Conservation (phyloP, 2,329 filamentous ascomycete species). For the Metarhizium rileyi region DNA sequence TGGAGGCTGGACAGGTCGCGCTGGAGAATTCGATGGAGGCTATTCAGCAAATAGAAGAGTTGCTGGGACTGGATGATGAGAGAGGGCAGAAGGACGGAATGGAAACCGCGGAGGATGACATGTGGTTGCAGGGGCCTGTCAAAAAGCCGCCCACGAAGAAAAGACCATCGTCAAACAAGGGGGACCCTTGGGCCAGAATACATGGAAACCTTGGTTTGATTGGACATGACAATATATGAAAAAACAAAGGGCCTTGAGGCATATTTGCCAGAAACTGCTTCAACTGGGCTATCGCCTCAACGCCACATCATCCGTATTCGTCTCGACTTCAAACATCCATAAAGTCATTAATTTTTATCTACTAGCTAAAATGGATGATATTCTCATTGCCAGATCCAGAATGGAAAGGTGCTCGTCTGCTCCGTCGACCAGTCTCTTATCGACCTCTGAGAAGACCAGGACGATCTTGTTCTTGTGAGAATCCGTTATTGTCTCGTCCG, state of each 20-base stretch:
- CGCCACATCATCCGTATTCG: neutral
- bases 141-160: slow-evolving; percentile 8
- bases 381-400: slow-evolving; percentile 72
- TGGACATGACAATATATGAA: slow-evolving; percentile 22
- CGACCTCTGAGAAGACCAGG: slow-evolving; percentile 81
- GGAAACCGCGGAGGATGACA: slow-evolving; percentile 17
- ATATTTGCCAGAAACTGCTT: neutral
- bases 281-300: neutral
- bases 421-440: slow-evolving; percentile 90
- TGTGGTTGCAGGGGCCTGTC: slow-evolving; percentile 24
- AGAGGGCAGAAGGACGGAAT: slow-evolving; percentile 13
- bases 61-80: slow-evolving; percentile 31
- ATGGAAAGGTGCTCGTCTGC: slow-evolving; percentile 91
- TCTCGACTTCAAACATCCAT: neutral
- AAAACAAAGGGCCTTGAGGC: neutral
- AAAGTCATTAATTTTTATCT: slow-evolving; percentile 14
- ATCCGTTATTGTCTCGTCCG: slow-evolving; percentile 75
- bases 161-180: slow-evolving; percentile 7
- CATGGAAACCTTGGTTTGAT: slow-evolving; percentile 46
- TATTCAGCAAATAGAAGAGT: slow-evolving; percentile 37
- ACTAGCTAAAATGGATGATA: slow-evolving; percentile 60
- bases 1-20: slow-evolving; percentile 48
- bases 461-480: slow-evolving; percentile 85
- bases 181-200: slow-evolving; percentile 40
- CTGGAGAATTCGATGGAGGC: slow-evolving; percentile 41